Base-by-base conservation (phyloP, 371 early-diverging fungal genomes). In the Mucor piriformis region DNA sequence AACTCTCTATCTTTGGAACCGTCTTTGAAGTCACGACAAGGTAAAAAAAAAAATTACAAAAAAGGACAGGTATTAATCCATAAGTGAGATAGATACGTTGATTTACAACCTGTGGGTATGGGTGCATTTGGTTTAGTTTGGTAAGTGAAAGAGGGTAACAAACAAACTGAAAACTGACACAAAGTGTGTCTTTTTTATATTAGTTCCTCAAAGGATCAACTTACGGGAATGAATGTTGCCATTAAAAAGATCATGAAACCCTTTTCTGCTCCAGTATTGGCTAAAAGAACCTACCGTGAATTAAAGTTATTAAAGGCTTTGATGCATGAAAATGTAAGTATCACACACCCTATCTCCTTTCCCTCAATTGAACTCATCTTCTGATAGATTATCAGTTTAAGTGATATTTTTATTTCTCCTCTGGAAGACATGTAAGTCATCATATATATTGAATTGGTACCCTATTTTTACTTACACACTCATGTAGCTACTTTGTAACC, bases 91-190 rank as follows among this genome's bases (percentile, higher is more conserved):
- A 91, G 92, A 79, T 96, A 96, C 81, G 86, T 87, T 27, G 91
- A 94, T 76, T 82, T 95, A 55, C 91, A 95, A 66, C 95, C 96
- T 24, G 91, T 97, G n/a, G 97, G 97, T 46, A 93, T 96, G 93
- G 97, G 97, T 47, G 95, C 96, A 6, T 97, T 96, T 74, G 97
- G 97, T 60, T 82, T 96, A 13, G 97, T 97, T 16, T 95, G 95
- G 94, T 95, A 85, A 72, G 79, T 62, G 24, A 46, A 13, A 46
- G 6, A 27, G 29, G 40, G 8, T 13, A 27, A 33, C 6, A 27
- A 25, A 13, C 4, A 27, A 10, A 25, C 3, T 23, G 21, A 37
- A 13, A 10, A 2, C 4, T 27, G 23, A 21, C 21, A n/a, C n/a
- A n/a, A n/a, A n/a, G n/a, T n/a, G n/a, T n/a, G n/a, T n/a, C 40